These are phyloP conservation scores for Phytophthora capsici DNA, from an alignment of 352 stramenopile species.

Conservation along the genomic window DNA sequence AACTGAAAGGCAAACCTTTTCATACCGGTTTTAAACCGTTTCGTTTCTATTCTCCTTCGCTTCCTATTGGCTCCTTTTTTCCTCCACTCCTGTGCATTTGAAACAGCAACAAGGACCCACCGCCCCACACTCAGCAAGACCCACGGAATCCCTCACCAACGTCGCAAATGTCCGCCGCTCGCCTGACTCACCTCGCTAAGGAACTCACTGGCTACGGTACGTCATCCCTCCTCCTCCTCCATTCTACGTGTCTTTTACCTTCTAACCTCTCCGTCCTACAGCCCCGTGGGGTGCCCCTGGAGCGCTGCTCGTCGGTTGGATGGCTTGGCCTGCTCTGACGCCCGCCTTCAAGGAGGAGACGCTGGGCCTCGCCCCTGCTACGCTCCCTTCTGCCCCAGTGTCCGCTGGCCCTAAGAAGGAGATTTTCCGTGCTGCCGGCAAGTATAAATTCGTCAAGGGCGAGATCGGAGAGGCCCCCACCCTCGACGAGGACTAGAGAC, in stretches of 20 bases:
- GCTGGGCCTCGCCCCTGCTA: conserved; percentile 57
- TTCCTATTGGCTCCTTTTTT: conserved; percentile 7
- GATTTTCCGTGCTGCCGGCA: conserved; percentile 62
- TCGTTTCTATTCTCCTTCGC: too few species aligned
- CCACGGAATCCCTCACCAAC: conserved; percentile 15
- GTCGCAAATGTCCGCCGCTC: conserved; percentile 32
- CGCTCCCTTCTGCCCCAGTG: conserved; percentile 29
- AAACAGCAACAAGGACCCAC: background rate
- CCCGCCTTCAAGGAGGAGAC: conserved; percentile 77
- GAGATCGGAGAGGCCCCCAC: conserved; percentile 81
- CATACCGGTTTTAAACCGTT: too few species aligned
- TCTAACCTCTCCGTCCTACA: conserved; percentile 10
- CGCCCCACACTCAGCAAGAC: conserved; percentile 2
- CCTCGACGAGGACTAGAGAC: conserved; percentile 65
- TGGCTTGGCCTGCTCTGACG: conserved; percentile 77
- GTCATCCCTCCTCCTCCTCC: conserved; percentile 8
- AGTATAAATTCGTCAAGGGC: conserved; percentile 81
- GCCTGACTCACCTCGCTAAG: conserved; percentile 59
- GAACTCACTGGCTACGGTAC: conserved; percentile 58
- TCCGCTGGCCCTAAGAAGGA: conserved; percentile 25
- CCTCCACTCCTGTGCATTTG: background rate
- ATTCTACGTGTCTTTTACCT: background rate
- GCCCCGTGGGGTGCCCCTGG: conserved; percentile 61
- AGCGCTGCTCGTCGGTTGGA: conserved; percentile 61
- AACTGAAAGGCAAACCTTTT: too few species aligned